Conservation (phyloP, 2,329 filamentous ascomycete species). For the Aspergillus arachidicola region DNA sequence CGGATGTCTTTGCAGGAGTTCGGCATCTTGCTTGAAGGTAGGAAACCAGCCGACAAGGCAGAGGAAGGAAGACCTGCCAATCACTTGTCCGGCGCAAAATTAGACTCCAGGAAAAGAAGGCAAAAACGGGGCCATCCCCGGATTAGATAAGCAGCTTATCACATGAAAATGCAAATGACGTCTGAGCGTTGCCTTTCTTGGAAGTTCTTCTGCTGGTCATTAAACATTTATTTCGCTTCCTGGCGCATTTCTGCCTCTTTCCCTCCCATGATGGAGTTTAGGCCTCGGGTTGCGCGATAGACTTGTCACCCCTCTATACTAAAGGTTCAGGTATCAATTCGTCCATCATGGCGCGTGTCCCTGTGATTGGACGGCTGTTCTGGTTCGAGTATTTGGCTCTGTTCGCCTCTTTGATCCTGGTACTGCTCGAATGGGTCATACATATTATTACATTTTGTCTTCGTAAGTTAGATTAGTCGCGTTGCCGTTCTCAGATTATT, state of each 20-base stretch:
- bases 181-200: slow-evolving; percentile 6
- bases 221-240: background rate
- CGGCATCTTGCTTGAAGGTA: slow-evolving; percentile 66
- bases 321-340: background rate
- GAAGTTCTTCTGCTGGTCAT: background rate
- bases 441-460: slow-evolving; percentile 85
- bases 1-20: slow-evolving; percentile 96
- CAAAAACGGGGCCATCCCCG: slow-evolving; percentile 21
- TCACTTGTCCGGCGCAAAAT: slow-evolving; percentile 18
- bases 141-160: slow-evolving; percentile 35
- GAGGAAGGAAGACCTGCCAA: background rate
- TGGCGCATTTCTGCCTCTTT: background rate
- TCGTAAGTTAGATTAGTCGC: slow-evolving; percentile 58
- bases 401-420: slow-evolving; percentile 77
- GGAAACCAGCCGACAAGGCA: slow-evolving; percentile 2
- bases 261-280: background rate
- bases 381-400: slow-evolving; percentile 84
- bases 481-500: background rate
- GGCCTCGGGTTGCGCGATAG: background rate
- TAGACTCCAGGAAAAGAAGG: slow-evolving; percentile 2
- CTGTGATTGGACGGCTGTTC: slow-evolving; percentile 64
- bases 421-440: slow-evolving; percentile 79
- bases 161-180: slow-evolving; percentile 25
- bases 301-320: background rate
- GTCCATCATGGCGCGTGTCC: slow-evolving; percentile 58